Evolutionary conservation across 352 stramenopile species (phyloP).

Genomic region (Plasmopara muralis): DNA sequence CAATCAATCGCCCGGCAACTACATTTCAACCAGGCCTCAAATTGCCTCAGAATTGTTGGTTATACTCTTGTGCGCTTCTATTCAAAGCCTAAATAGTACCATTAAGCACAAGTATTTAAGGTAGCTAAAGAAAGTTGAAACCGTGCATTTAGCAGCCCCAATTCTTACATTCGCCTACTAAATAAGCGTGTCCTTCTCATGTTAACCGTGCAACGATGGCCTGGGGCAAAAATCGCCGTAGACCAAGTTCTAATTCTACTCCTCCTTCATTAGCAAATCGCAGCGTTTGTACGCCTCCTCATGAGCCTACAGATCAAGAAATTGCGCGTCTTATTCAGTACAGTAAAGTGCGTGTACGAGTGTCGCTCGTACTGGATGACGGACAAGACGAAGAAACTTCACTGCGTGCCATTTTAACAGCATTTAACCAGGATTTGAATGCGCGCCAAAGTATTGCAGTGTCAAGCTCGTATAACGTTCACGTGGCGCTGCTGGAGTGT

Average conservation of each 20-base stretch:
- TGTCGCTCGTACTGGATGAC: slow-evolving; percentile 18
- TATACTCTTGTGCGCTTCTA: no score
- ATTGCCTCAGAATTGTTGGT: no score
- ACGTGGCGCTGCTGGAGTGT: slow-evolving; percentile 40
- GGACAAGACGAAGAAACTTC: slow-evolving; percentile 1
- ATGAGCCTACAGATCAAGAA: slow-evolving; percentile 21
- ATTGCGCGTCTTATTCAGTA: slow-evolving; percentile 20
- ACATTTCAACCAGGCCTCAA: no score
- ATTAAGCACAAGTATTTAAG: no score
- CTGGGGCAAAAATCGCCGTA: slow-evolving; percentile 14
- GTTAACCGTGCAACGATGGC: slow-evolving; percentile 5
- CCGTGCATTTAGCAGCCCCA: no score
- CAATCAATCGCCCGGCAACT: no score
- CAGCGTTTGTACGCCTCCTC: slow-evolving; percentile 3
- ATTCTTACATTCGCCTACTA: no score
- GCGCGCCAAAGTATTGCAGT: slow-evolving; percentile 1
- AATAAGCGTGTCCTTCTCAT: no score
- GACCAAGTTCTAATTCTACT: not conserved
- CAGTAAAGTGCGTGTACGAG: slow-evolving; percentile 21
- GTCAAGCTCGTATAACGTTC: slow-evolving; percentile 5
- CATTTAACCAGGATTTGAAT: slow-evolving; percentile 10
- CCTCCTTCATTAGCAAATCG: slow-evolving; percentile 7
- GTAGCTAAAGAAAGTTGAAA: no score
- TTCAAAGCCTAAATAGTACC: no score
- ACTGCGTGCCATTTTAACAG: slow-evolving; percentile 4